Evolutionary conservation across 441 rosid genomes (phyloP), one percentile per base, ranked within the genome.

Genomic region (Aquilaria agallochum): DNA sequence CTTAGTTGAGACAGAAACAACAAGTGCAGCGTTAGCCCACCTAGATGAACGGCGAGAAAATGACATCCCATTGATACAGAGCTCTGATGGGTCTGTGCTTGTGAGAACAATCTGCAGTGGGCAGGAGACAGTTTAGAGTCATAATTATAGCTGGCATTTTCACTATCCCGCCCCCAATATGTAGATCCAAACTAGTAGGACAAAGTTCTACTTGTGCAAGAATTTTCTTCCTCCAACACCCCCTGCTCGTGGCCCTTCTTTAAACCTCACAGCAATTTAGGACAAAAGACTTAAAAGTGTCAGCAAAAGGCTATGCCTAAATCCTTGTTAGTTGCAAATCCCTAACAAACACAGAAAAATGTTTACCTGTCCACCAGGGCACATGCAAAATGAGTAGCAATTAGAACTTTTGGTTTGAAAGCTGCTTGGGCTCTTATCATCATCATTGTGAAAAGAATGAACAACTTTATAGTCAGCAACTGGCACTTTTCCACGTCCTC

Each of bases 311-410:
- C 44, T 40, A 6, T 40, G 5, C 44, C 44, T 40, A 9, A 6
- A 40, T 5, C 44, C 44, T 2, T 40, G 5, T 40, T 40, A 40
- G 44, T 5, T 40, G 44, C 5, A 40, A 40, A 40, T 40, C 9
- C 9, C 9, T 3, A 40, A 40, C 44, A 40, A 5, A 40, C 9
- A 5, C 2, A 40, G 40, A 66, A 55, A 66, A 47, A 48, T 50
- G 56, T 57, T 58, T 75, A 90, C 98, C 97, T 93, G 97, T 56
- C 98, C 98, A 68, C 97, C 98, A 55, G 98, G 98, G 70, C 98
- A 93, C 98, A 93, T 90, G 85, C 98, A 93, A 74, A 93, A 93
- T 71, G 98, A 93, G 82, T 93, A 93, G 77, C 96, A 93, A 75
- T 90, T 85, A 64, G 82, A 90, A 66, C 50, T 72, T 58, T 63